phyloP scores from a whole-genome alignment of 371 early-diverging fungal species.

The Enterocytospora artemiae region DNA sequence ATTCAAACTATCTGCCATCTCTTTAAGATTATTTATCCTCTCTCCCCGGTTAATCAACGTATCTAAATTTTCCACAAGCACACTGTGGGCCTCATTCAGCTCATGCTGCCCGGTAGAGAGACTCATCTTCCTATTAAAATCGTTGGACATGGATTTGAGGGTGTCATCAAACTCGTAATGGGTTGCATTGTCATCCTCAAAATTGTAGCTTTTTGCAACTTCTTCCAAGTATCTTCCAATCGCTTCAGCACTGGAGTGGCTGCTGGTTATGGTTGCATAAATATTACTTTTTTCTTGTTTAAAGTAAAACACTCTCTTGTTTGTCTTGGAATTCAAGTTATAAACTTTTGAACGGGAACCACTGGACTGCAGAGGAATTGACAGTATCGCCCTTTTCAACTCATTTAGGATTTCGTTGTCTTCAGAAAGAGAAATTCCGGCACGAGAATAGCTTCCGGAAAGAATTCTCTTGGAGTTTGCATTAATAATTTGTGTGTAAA shows the following conservation, averaged over 20 bases:
- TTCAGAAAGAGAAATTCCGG: constrained; percentile 8
- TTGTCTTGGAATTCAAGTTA: not conserved
- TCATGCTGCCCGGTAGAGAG: constrained; percentile 9
- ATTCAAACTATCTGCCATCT: constrained; percentile 26
- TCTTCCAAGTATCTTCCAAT: constrained; percentile 20
- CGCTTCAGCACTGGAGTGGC: constrained; percentile 5
- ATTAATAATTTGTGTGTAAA: constrained; percentile 41
- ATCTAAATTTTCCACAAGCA: constrained; percentile 44
- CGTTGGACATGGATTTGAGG: constrained; percentile 22
- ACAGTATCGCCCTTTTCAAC: constrained; percentile 11
- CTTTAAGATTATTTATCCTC: constrained; percentile 40
- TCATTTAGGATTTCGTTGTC: constrained; percentile 34
- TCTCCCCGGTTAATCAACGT: constrained; percentile 39
- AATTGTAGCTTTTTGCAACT: not conserved
- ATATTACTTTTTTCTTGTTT: not conserved
- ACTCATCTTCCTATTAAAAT: constrained; percentile 35
- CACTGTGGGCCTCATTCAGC: constrained; percentile 33
- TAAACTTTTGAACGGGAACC: not conserved
- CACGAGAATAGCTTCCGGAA: constrained; percentile 24
- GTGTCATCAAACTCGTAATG: constrained; percentile 35
- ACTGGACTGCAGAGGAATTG: not conserved
- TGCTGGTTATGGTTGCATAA: not conserved
- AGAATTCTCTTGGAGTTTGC: constrained; percentile 30
- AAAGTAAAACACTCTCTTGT: not conserved
- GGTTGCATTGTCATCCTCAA: constrained; percentile 4